Percentiles rank a stretch among this genome's conserved stretches.
phyloP scores from a whole-genome alignment of 106 monocot genomes.

The Dendrobium chrysotoxum region DNA sequence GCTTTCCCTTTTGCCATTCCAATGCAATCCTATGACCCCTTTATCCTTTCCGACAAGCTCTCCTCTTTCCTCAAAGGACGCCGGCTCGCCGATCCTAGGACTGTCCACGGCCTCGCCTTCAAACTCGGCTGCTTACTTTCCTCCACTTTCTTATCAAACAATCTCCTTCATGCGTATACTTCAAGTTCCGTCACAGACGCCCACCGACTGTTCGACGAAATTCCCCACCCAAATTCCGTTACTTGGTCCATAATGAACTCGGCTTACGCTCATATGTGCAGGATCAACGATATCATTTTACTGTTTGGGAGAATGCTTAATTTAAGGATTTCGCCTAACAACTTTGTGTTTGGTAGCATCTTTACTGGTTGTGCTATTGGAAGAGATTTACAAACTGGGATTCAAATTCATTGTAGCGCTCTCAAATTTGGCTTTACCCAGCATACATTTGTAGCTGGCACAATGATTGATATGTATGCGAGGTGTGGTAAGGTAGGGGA shows the following conservation, averaged over 20 bases:
- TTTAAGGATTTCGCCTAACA: conserved; percentile 10
- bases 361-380: conserved; percentile 34
- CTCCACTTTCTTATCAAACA: conserved; percentile 35
- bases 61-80: conserved; percentile 20
- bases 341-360: conserved; percentile 33
- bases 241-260: conserved; percentile 33
- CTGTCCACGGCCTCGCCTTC: conserved; percentile 23
- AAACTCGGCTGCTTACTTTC: conserved; percentile 24
- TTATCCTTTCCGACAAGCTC: conserved; percentile 14
- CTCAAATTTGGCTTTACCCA: conserved; percentile 38
- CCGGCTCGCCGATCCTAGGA: conserved; percentile 10
- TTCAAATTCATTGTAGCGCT: conserved; percentile 37
- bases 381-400: conserved; percentile 27
- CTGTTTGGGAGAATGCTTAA: conserved; percentile 20
- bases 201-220: conserved; percentile 34
- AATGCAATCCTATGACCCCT: conserved; percentile 2
- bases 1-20: neutral
- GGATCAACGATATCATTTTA: conserved; percentile 18
- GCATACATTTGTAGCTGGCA: conserved; percentile 27
- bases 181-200: conserved; percentile 10
- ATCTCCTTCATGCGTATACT: conserved; percentile 22
- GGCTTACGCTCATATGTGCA: conserved; percentile 12
- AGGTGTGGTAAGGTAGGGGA: conserved; percentile 31
- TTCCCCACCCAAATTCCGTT: conserved; percentile 23
- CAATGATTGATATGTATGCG: conserved; percentile 53